Conservation (phyloP, 2,329 filamentous ascomycete species). For the Neonectria neomacrospora region DNA sequence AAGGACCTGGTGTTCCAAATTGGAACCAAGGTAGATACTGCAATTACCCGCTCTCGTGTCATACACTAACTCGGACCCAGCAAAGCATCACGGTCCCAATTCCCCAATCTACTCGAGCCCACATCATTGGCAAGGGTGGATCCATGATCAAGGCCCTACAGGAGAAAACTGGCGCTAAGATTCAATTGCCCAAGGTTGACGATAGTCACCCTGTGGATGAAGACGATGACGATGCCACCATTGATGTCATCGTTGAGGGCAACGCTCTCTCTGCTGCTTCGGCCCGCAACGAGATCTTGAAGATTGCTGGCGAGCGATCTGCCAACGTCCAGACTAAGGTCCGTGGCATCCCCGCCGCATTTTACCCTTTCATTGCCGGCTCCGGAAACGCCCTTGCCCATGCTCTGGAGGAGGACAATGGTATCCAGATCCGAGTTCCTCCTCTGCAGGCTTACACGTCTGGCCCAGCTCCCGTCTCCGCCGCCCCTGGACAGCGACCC, state of each 20-base stretch:
- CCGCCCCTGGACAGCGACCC: slow-evolving; percentile 71
- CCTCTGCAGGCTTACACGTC: slow-evolving; percentile 81
- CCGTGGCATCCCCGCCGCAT: slow-evolving; percentile 86
- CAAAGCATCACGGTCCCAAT: slow-evolving; percentile 78
- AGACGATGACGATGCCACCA: slow-evolving; percentile 80
- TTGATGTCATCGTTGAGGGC: slow-evolving; percentile 90
- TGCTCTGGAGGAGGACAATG: slow-evolving; percentile 79
- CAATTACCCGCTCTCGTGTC: background rate
- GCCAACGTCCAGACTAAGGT: slow-evolving; percentile 85
- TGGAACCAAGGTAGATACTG: slow-evolving; percentile 76
- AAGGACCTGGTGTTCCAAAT: slow-evolving; percentile 91
- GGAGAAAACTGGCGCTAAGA: slow-evolving; percentile 87
- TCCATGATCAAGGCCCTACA: slow-evolving; percentile 90
- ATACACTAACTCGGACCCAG: slow-evolving; percentile 47
- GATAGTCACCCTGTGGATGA: slow-evolving; percentile 63
- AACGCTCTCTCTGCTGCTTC: slow-evolving; percentile 88
- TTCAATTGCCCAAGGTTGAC: slow-evolving; percentile 88
- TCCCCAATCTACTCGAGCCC: slow-evolving; percentile 82
- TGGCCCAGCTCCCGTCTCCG: slow-evolving; percentile 72
- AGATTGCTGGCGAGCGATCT: slow-evolving; percentile 87
- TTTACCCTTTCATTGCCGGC: slow-evolving; percentile 94
- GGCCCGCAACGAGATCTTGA: slow-evolving; percentile 84
- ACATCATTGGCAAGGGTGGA: slow-evolving; percentile 94
- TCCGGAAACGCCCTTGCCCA: slow-evolving; percentile 75
- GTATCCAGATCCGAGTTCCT: slow-evolving; percentile 85